Evolutionary conservation across 495 filamentous ascomycete genomes (phyloP).

Genomic region (Copromyces sp.): DNA sequence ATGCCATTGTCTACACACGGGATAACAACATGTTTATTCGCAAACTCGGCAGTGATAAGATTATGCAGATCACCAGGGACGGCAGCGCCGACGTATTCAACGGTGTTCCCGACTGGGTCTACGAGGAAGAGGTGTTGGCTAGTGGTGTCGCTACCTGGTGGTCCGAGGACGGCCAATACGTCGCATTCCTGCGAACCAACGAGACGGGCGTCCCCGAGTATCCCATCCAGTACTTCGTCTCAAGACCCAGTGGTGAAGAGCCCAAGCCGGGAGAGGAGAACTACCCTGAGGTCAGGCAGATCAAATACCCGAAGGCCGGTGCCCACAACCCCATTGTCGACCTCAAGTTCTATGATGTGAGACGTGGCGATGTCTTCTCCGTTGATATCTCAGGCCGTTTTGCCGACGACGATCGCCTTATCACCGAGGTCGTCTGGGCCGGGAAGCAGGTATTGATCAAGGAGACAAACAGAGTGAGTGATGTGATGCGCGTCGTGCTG

Average conservation of each 20-base stretch:
- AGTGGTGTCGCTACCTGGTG: slow-evolving; percentile 86
- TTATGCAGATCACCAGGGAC: slow-evolving; percentile 72
- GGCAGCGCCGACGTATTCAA: slow-evolving; percentile 84
- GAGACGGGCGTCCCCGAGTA: slow-evolving; percentile 88
- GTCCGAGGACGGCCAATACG: slow-evolving; percentile 74
- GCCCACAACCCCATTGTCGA: slow-evolving; percentile 85
- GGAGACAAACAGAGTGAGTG: slow-evolving; percentile 90
- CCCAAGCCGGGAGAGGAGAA: slow-evolving; percentile 67
- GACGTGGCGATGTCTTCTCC: slow-evolving; percentile 66
- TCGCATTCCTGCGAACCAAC: slow-evolving; percentile 88
- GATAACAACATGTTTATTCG: slow-evolving; percentile 85
- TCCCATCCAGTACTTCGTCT: slow-evolving; percentile 88
- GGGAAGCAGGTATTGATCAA: slow-evolving; percentile 73
- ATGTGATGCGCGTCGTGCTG: slow-evolving; percentile 73
- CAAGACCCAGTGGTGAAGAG: slow-evolving; percentile 66
- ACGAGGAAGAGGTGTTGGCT: slow-evolving; percentile 88
- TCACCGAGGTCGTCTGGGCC: slow-evolving; percentile 90
- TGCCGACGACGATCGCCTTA: slow-evolving; percentile 68
- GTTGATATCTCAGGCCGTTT: slow-evolving; percentile 73
- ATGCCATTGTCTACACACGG: slow-evolving; percentile 74
- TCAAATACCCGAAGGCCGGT: slow-evolving; percentile 97
- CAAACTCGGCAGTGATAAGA: slow-evolving; percentile 43
- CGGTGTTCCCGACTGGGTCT: slow-evolving; percentile 98
- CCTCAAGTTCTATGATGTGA: slow-evolving; percentile 80
- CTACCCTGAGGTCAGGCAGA: slow-evolving; percentile 81